phyloP scores from a whole-genome alignment of 192 early-diverging fungal genomes.

The Endogone sp. region DNA sequence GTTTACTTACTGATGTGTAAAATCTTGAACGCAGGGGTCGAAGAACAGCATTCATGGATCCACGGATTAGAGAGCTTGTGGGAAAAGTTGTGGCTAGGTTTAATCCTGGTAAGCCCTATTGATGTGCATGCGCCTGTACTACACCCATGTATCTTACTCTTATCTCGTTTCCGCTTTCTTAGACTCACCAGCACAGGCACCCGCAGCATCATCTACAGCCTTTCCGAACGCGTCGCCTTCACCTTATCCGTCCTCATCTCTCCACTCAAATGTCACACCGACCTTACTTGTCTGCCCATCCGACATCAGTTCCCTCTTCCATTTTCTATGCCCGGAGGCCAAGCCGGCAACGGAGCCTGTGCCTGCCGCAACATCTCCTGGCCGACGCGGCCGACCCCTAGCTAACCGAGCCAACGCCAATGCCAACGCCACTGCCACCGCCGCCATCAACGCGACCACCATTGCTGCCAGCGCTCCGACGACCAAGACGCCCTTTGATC shows the following conservation, averaged over 20 bases:
- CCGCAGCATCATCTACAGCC: not conserved
- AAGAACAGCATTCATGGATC: not conserved
- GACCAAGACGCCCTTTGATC: not conserved
- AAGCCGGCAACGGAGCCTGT: constrained; percentile 3
- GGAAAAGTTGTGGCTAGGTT: constrained; percentile 6
- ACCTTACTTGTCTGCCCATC: constrained; percentile 29
- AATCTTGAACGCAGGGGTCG: constrained; percentile 1
- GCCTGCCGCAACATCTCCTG: constrained; percentile 10
- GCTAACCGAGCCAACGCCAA: constrained; percentile 21
- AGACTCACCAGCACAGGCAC: not conserved
- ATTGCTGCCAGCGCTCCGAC: not conserved
- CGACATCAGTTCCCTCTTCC: constrained; percentile 32
- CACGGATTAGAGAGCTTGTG: not conserved
- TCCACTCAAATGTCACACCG: constrained; percentile 17
- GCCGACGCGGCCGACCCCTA: constrained; percentile 28
- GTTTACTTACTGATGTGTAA: no score
- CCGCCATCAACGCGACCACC: not conserved
- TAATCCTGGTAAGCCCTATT: constrained; percentile 9
- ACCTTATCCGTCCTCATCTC: not conserved
- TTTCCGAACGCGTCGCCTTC: not conserved
- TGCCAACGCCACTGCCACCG: constrained; percentile 5
- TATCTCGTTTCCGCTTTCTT: not conserved
- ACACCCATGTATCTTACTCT: not conserved
- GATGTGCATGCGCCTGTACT: constrained; percentile 20
- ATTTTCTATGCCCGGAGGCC: constrained; percentile 30